phyloP scores from a whole-genome alignment of 306 rosid genomes.

The Purshia tridentata region DNA sequence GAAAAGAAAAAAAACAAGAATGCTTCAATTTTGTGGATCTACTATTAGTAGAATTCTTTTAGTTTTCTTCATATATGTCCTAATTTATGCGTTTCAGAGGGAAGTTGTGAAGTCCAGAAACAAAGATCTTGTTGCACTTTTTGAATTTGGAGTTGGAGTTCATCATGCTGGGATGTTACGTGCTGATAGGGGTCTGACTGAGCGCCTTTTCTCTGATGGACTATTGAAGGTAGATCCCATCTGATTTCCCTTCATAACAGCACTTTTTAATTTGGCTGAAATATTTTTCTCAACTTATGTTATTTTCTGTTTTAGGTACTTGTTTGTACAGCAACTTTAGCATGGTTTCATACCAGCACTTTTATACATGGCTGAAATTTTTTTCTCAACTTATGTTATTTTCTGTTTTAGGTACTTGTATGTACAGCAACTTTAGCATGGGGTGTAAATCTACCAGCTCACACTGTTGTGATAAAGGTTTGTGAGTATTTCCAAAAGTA shows the following conservation, averaged over 20 bases:
- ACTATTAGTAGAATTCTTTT: conserved; percentile 11
- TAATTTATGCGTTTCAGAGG: conserved; percentile 55
- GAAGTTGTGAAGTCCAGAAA: conserved; percentile 90
- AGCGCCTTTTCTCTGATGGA: conserved; percentile 89
- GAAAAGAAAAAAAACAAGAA: neutral
- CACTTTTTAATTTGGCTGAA: neutral
- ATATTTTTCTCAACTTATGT: conserved; percentile 19
- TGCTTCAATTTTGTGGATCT: neutral
- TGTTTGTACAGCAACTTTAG: conserved; percentile 97
- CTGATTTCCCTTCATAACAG: neutral
- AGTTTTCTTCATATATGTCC: conserved; percentile 24
- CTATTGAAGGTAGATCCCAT: conserved; percentile 64
- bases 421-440: conserved; percentile 98
- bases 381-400: conserved; percentile 24
- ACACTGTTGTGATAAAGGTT: conserved; percentile 98
- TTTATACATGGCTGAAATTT: neutral
- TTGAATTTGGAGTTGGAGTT: conserved; percentile 78
- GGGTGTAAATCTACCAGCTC: conserved; percentile 99
- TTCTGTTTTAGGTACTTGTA: conserved; percentile 75
- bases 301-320: conserved; percentile 62
- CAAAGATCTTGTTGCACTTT: conserved; percentile 87
- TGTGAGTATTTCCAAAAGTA: conserved; percentile 18
- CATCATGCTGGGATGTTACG: conserved; percentile 99
- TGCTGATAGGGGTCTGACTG: conserved; percentile 90
- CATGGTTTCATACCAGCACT: conserved; percentile 51